Percentiles rank a stretch among this genome's conserved stretches.
Conservation (phyloP, 1,139 yeast species). For the Candida tunisiensis region DNA sequence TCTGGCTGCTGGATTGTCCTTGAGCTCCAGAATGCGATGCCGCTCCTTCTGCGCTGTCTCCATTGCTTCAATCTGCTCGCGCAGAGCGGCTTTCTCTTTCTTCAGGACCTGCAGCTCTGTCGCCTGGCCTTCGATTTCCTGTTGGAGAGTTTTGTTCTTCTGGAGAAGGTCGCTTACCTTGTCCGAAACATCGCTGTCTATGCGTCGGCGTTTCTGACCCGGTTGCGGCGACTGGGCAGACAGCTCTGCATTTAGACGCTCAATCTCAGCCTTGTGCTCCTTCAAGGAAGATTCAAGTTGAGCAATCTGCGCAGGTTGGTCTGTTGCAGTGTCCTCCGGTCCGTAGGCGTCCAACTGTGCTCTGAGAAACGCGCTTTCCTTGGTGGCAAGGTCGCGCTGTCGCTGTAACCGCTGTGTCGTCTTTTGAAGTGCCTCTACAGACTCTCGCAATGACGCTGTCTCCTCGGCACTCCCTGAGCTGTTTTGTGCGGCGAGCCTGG, state of each 20-base stretch:
- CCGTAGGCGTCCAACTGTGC: background rate
- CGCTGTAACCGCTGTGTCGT: slow-evolving; percentile 31
- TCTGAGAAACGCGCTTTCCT: slow-evolving; percentile 35
- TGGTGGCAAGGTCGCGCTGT: slow-evolving; percentile 33
- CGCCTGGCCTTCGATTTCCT: slow-evolving; percentile 8
- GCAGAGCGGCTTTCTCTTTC: slow-evolving; percentile 18
- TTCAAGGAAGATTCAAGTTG: background rate
- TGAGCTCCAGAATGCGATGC: slow-evolving; percentile 41
- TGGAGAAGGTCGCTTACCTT: background rate
- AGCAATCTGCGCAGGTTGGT: background rate
- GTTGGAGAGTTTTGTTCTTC: background rate
- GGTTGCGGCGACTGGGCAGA: background rate
- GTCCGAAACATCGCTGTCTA: background rate
- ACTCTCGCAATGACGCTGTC: slow-evolving; percentile 7
- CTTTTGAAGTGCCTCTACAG: slow-evolving; percentile 19
- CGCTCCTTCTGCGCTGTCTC: slow-evolving; percentile 24
- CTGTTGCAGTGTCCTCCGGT: background rate
- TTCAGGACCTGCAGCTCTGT: background rate
- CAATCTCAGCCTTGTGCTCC: background rate
- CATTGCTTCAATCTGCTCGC: slow-evolving; percentile 21
- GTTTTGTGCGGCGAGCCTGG: slow-evolving; percentile 12
- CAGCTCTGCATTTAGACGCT: background rate
- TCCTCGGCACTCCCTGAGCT: slow-evolving; percentile 10
- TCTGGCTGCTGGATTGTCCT: slow-evolving; percentile 47
- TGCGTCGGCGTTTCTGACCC: background rate